Evolutionary conservation across 306 rosid genomes (phyloP), one percentile per base, ranked within the genome.

Genomic region (Rosa rugosa): DNA sequence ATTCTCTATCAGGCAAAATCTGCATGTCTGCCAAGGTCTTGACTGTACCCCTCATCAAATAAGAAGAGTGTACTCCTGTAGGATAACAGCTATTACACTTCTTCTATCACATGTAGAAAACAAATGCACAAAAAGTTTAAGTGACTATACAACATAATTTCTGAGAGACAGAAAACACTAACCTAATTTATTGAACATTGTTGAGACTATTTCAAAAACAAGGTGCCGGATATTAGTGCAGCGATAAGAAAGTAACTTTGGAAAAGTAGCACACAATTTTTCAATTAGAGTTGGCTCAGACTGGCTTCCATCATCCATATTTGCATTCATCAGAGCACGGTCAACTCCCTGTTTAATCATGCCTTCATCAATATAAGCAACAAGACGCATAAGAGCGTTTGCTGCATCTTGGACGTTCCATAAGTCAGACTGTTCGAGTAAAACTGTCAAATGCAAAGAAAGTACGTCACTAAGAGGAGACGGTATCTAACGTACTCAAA

Each of bases 241-340:
- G 45, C 10, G 92, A 81, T 87, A 92, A 77, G 85, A 93, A 83
- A 92, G 91, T 79, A 92, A 87, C 86, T 94, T 87, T 81, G 87
- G 92, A 71, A 86, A 69, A 76, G 83, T 91, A 51, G 86, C 90
- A 73, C 97, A 92, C 50, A 92, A 54, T 89, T 89, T 92, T 82
- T 91, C 98, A 82, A 94, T 84, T 42, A 92, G 78, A 60, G 97
- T 92, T 77, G 99, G 97, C 41, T 85, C 90, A 34, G 93, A 83
- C 82, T 31, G 63, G 63, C 27, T 87, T 85, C 97, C 85, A 71
- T 84, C 56, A 34, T 78, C 87, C 79, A 40, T 71, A 65, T 77
- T 81, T 78, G 77, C 75, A 67, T 69, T 79, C 75, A 57, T 70
- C 74, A 79, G 22, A 71, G 90, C 84, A 79, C 84, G 89, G 68